These are phyloP conservation scores for Aspergillus fischeri DNA, from an alignment of 2,329 filamentous ascomycete genomes.

Conservation along the genomic window DNA sequence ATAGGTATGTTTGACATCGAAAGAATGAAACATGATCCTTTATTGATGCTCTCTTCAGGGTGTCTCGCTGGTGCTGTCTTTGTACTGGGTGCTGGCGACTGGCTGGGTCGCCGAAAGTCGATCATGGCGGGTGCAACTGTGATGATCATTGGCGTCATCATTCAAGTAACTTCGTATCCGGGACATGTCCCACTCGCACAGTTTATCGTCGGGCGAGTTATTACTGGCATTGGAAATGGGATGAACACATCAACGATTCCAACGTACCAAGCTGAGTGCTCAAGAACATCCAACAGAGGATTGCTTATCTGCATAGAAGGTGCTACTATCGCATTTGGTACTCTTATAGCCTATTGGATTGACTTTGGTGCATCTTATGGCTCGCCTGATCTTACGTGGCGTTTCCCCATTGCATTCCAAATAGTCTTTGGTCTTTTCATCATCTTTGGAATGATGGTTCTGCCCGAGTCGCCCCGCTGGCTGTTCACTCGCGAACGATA, in stretches of 20 bases:
- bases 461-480: conserved; percentile 46
- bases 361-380: conserved; percentile 44
- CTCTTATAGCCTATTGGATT: conserved; percentile 51
- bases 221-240: conserved; percentile 53
- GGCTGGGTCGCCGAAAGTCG: conserved; percentile 40
- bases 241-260: conserved; percentile 55
- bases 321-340: conserved; percentile 50
- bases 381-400: conserved; percentile 40
- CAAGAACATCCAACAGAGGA: conserved; percentile 54
- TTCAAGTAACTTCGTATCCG: conserved; percentile 31
- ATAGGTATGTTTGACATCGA: conserved; percentile 13
- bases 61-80: conserved; percentile 38
- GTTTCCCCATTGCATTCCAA: conserved; percentile 54
- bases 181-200: conserved; percentile 41
- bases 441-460: conserved; percentile 38
- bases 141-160: conserved; percentile 39
- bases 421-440: conserved; percentile 47
- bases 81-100: conserved; percentile 33
- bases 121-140: conserved; percentile 56
- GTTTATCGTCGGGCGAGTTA: conserved; percentile 50
- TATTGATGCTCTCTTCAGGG: conserved; percentile 8
- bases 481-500: conserved; percentile 44
- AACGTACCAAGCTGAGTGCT: conserved; percentile 53
- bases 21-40: too few species aligned
- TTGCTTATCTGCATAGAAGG: conserved; percentile 59